A percentile compares a stretch with the other conserved stretches of the same genome.
Evolutionary conservation across 2,329 filamentous ascomycete genomes (phyloP).

Genomic region (Fusarium redolens): DNA sequence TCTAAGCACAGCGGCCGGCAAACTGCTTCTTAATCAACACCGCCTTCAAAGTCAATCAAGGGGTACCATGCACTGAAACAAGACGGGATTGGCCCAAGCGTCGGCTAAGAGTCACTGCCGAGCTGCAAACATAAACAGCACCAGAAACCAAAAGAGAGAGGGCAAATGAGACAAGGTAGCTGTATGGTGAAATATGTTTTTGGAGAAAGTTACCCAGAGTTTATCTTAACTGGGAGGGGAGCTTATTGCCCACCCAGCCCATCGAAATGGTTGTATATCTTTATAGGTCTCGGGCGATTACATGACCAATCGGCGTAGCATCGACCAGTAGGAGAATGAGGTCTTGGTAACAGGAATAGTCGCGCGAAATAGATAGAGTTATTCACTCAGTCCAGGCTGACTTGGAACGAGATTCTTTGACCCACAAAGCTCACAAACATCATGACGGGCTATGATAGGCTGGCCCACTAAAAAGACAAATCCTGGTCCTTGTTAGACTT

Average conservation of each 20-base stretch:
- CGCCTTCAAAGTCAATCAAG: background rate
- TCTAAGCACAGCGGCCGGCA: too few relatives aligned
- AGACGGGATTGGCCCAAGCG: background rate
- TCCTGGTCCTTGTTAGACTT: background rate
- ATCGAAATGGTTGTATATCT: too few relatives aligned
- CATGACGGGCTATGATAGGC: background rate
- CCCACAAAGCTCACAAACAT: background rate
- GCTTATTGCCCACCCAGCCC: fast-evolving
- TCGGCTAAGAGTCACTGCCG: background rate
- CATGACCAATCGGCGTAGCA: fast-evolving
- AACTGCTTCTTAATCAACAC: background rate
- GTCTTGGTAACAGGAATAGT: fast-evolving
- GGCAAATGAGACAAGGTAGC: background rate
- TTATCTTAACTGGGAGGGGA: background rate
- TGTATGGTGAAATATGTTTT: fast-evolving
- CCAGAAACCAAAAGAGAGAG: background rate
- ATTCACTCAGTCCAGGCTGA: fast-evolving
- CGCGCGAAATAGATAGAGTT: fast-evolving
- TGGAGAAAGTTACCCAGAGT: background rate
- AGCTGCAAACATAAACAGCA: background rate
- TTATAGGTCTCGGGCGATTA: fast-evolving
- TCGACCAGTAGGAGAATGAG: background rate
- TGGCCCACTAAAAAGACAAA: background rate
- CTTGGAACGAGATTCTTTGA: too few relatives aligned
- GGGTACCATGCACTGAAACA: too few relatives aligned